phyloP scores from a whole-genome alignment of 2,329 filamentous ascomycete species.

The Colletotrichum shisoi region DNA sequence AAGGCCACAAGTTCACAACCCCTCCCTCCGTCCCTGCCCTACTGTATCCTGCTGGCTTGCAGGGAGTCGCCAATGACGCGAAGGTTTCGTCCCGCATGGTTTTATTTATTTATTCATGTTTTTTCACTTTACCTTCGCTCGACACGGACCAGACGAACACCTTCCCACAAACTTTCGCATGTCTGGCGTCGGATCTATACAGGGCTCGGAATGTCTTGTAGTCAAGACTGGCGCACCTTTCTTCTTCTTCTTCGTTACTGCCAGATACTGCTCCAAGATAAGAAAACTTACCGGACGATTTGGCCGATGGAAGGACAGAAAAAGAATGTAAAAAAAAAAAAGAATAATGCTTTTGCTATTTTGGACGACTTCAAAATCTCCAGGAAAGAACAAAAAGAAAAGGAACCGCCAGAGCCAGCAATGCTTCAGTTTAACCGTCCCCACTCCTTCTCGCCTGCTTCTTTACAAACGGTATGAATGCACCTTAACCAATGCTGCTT shows the following conservation, averaged over 20 bases:
- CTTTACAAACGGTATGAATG: constrained; percentile 29
- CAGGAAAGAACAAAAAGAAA: not conserved
- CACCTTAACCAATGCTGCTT: constrained; percentile 33
- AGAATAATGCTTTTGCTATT: constrained; percentile 19
- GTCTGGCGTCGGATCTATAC: constrained; percentile 17
- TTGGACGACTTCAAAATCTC: constrained; percentile 24
- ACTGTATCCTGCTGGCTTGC: not conserved
- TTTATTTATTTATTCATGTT: not conserved
- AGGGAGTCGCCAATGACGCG: constrained; percentile 5
- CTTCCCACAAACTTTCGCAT: constrained; percentile 6
- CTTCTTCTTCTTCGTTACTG: no score
- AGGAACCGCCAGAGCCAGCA: not conserved
- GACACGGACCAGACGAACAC: constrained; percentile 15
- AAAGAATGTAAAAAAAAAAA: no score
- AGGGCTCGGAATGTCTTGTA: not conserved
- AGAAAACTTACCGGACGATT: not conserved
- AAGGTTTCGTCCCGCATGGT: not conserved
- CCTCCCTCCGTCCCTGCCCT: no score
- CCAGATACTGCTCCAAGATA: not conserved
- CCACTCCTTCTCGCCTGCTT: constrained; percentile 1
- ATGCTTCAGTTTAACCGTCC: constrained; percentile 5
- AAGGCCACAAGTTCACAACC: constrained; percentile 19
- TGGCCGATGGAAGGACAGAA: not conserved
- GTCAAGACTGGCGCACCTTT: not conserved
- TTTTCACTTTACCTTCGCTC: not conserved